Evolutionary conservation across 495 filamentous ascomycete genomes (phyloP), one percentile per base, ranked within the genome.

Genomic region (Penicillium longicatenatum): DNA sequence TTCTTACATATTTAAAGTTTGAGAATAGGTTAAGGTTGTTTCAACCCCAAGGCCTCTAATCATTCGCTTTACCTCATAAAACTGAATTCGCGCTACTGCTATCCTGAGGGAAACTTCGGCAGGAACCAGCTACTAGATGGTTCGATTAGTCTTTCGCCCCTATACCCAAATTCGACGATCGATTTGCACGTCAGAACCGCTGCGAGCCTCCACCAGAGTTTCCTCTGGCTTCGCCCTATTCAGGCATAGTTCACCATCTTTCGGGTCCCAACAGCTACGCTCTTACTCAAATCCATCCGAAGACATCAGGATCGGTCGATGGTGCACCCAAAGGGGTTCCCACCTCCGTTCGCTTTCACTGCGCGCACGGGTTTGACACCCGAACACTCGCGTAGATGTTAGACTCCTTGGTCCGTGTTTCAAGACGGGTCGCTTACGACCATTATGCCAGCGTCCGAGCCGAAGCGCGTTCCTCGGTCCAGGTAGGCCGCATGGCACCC

Each of bases 1-100:
- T 86, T 85, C 82, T 85, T 85, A 86, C 79, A 85, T 85, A 86
- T 86, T 86, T 85, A 86, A 86, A 86, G 83, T 86, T 86, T 84
- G 81, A 87, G 84, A 86, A 85, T 86, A 83, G 81, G 84, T 87
- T 81, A 86, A 86, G 82, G 83, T 80, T 86, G 78, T 86, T 82
- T 78, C 77, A 83, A 80, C 84, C 82, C 82, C 82, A 83, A 85
- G 48, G 48, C 46, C 24, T 50, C 48, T 50, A 50, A 50, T 50
- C 48, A 50, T 50, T 50, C 48, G 48, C 48, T 50, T 50, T 50
- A 50, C 48, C 48, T 50, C 48, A 50, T 50, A 50, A 50, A 50
- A 50, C 48, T 50, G 48, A 50, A 50, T 50, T 50, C 48, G 48
- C 48, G 48, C 29, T 33, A 50, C 48, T 50, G 48, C 48, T 50